phyloP scores from a whole-genome alignment of 1,284 basidiomycete species.

The Sporisorium graminicola region DNA sequence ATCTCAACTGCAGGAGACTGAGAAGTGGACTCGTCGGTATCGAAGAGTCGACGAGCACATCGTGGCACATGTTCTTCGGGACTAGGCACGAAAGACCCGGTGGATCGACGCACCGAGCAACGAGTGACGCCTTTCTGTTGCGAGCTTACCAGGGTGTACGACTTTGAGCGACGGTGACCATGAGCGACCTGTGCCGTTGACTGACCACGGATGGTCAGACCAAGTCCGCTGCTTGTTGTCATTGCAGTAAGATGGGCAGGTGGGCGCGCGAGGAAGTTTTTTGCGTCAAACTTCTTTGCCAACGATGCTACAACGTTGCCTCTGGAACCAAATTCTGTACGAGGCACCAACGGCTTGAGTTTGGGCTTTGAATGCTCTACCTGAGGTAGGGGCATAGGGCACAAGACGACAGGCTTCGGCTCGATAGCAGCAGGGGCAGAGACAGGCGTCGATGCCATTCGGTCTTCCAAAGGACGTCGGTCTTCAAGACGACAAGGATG shows the following conservation, averaged over 20 bases:
- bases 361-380: neutral
- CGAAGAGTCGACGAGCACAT: constrained; percentile 37
- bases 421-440: constrained; percentile 11
- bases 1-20: neutral
- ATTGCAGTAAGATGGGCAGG: constrained; percentile 27
- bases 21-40: neutral
- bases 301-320: constrained; percentile 43
- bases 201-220: constrained; percentile 23
- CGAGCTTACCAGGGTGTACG: constrained; percentile 18
- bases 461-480: neutral
- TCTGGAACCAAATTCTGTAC: neutral
- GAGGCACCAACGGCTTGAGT: neutral
- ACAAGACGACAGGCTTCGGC: constrained; percentile 2
- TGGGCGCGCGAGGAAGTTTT: constrained; percentile 25
- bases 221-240: constrained; percentile 13
- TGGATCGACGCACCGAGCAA: constrained; percentile 20
- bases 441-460: constrained; percentile 21
- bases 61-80: constrained; percentile 17
- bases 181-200: constrained; percentile 9
- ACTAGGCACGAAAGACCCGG: constrained; percentile 18
- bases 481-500: neutral
- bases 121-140: neutral
- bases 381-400: constrained; percentile 9
- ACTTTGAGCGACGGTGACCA: constrained; percentile 45
- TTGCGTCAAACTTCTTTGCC: constrained; percentile 44